These are phyloP conservation scores for Dioscorea alata DNA, from an alignment of 106 monocot genomes.

Conservation along the genomic window DNA sequence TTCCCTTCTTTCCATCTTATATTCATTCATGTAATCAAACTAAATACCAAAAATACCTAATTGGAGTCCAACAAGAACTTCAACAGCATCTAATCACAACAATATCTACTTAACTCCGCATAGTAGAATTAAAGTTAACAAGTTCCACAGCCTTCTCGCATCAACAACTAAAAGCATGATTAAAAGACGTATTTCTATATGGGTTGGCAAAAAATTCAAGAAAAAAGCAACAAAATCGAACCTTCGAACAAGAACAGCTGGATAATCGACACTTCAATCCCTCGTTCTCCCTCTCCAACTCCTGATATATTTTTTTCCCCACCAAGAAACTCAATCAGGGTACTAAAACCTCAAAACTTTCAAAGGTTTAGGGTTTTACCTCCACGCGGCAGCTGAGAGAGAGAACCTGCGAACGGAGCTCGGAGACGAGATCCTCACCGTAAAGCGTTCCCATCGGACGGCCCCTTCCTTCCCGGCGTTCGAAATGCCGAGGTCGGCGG, in stretches of 20 bases:
- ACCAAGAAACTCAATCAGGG: too few species aligned
- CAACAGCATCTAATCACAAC: not conserved
- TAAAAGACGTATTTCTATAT: not conserved
- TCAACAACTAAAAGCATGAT: not conserved
- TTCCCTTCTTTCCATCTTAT: not conserved
- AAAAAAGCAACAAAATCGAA: slow-evolving; percentile 1
- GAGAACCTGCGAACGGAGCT: slow-evolving; percentile 21
- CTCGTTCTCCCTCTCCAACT: slow-evolving; percentile 64
- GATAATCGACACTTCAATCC: slow-evolving; percentile 23
- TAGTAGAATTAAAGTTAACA: not conserved
- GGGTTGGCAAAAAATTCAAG: not conserved
- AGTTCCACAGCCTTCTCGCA: not conserved
- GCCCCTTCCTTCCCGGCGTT: not conserved
- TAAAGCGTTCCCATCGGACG: slow-evolving; percentile 5
- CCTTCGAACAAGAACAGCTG: slow-evolving; percentile 46
- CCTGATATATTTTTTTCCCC: slow-evolving; percentile 17
- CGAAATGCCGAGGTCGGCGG: too few species aligned
- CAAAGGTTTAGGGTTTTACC: slow-evolving; percentile 24
- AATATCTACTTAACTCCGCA: not conserved
- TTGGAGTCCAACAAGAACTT: not conserved
- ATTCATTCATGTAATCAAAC: not conserved
- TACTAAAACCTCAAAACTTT: not conserved
- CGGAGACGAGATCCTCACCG: slow-evolving; percentile 2
- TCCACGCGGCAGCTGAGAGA: slow-evolving; percentile 32
- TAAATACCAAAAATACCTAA: not conserved